phyloP scores from a whole-genome alignment of 257 asterid species.

The Ligustrum vulgare region DNA sequence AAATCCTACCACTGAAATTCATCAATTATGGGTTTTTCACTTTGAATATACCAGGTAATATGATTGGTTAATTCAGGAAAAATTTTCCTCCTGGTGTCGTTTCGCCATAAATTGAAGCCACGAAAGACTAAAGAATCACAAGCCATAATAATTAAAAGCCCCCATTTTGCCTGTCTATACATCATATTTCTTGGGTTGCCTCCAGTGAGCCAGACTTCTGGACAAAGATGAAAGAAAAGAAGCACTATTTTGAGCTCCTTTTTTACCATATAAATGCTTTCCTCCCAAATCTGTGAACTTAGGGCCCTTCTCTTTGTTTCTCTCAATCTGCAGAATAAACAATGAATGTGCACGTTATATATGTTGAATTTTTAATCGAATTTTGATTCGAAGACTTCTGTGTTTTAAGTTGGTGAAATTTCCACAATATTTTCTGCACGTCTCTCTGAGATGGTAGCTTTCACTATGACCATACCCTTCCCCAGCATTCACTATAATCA shows the following conservation, averaged over 20 bases:
- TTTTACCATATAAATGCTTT: conserved; percentile 82
- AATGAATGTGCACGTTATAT: not conserved
- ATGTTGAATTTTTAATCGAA: not conserved
- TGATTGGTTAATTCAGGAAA: not conserved
- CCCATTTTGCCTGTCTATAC: conserved; percentile 36
- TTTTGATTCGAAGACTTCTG: not conserved
- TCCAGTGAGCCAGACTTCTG: conserved; percentile 61
- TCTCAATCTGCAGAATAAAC: conserved; percentile 68
- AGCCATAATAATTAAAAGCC: conserved; percentile 16
- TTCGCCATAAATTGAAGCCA: not conserved
- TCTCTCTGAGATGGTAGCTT: not conserved
- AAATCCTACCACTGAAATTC: conserved; percentile 25
- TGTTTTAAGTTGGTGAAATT: not conserved
- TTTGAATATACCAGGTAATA: not conserved
- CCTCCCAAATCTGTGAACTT: conserved; percentile 94
- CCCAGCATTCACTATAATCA: not conserved
- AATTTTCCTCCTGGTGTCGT: not conserved
- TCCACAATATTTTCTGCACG: not conserved
- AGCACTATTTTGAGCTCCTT: conserved; percentile 52
- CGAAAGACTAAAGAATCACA: conserved; percentile 41
- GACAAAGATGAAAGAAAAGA: conserved; percentile 65
- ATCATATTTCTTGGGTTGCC: conserved; percentile 77
- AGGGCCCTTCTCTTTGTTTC: conserved; percentile 87
- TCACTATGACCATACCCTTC: not conserved
- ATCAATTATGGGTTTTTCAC: conserved; percentile 18